Base-by-base conservation (phyloP, 179 eudicot species). In the Spinacia oleracea region DNA sequence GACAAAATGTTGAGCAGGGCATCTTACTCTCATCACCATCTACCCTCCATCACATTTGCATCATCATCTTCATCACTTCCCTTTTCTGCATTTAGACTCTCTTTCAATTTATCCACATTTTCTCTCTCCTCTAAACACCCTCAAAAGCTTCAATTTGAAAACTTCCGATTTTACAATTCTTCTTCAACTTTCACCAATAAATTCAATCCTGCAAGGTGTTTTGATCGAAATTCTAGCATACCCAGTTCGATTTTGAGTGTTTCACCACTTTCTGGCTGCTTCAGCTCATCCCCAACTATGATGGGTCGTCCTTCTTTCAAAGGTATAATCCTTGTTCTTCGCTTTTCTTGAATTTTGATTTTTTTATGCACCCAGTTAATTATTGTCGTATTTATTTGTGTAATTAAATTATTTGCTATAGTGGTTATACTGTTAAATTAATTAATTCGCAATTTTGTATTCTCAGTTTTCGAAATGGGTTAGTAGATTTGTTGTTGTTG, bases 221-320 rank as follows among this genome's bases (percentile, higher is more conserved):
- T 64, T 81, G 46, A 31, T 32, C 43, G 72, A 40, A 77, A 70
- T 77, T 80, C 67, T 9, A 32, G 16, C 27, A 15, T 69, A 81
- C 84, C 86, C 79, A 81, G 6, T 77, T 81, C 71, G 20, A 72
- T 46, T 75, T 10, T 70, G 74, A 59, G 79, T 23, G 46, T 76
- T 62, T 69, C 38, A 23, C 78, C 73, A 48, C 18, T 59, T 71
- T 78, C 79, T 68, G 43, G 71, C 1, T 32, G 55, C 73, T 77
- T 79, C 50, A 83, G 68, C 25, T 58, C 79, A 42, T 23, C 75
- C 55, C 77, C 83, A 12, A 3, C 81, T 59, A 80, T 85, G 84
- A 29, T 71, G 84, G 76, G 70, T 80, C 83, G 79, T 84, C 32
- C 82, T 65, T 78, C 79, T 76, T 77, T 81, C 55, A 81, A 73